Percentiles rank a stretch among this genome's conserved stretches.
Conservation (phyloP, 164 flowering plant genomes). For the Chimonanthus praecox region DNA sequence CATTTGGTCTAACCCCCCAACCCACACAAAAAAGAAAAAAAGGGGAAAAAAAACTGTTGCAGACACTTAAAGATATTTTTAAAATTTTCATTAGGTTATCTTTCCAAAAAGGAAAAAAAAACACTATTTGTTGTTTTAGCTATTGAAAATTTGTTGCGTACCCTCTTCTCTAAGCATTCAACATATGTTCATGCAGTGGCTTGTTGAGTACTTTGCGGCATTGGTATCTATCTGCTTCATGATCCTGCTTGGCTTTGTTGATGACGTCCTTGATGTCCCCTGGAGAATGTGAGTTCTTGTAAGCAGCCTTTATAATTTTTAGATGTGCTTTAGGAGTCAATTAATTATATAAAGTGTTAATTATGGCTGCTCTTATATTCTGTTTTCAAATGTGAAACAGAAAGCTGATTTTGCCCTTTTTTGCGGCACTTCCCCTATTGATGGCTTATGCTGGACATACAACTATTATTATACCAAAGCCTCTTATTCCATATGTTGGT, state of each 20-base stretch:
- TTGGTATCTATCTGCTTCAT: slow-evolving; percentile 86
- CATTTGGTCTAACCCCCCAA: no score
- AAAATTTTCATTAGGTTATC: no score
- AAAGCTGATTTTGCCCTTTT: slow-evolving; percentile 73
- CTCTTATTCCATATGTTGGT: slow-evolving; percentile 75
- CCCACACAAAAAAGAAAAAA: no score
- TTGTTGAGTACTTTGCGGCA: slow-evolving; percentile 94
- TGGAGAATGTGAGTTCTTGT: slow-evolving; percentile 86
- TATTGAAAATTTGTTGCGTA: neutral
- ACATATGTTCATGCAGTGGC: slow-evolving; percentile 64
- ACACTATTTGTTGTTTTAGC: neutral
- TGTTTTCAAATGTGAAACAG: slow-evolving; percentile 39
- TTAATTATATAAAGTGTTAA: neutral
- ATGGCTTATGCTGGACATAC: slow-evolving; percentile 99
- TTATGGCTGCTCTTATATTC: slow-evolving; percentile 9
- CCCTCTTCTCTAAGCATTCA: neutral
- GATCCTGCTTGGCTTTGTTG: slow-evolving; percentile 93
- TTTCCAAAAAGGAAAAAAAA: no score
- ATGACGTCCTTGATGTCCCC: slow-evolving; percentile 94
- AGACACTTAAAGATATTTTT: neutral
- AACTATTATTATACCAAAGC: slow-evolving; percentile 86
- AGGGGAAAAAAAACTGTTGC: neutral
- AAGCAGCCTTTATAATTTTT: slow-evolving; percentile 5
- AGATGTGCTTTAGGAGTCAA: slow-evolving; percentile 1
- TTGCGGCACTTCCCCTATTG: slow-evolving; percentile 87